Evolutionary conservation across 2,329 filamentous ascomycete species (phyloP), one percentile per base, ranked within the genome.

Genomic region (Clarireedia homoeocarpa): DNA sequence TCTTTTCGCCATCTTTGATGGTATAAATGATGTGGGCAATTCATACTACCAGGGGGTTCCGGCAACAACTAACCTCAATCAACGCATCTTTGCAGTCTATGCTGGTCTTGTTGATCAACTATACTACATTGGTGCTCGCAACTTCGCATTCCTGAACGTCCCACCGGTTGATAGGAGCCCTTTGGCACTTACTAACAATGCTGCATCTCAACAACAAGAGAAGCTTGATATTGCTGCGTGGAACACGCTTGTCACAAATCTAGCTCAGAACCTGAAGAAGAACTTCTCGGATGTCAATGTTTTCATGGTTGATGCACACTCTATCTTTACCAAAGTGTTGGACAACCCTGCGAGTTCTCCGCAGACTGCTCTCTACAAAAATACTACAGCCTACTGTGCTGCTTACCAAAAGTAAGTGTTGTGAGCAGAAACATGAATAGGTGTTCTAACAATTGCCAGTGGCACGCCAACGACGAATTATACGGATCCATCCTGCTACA

Each of bases 141-240:
- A 83, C 55, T 85, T 85, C 58, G 72, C 77, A 2, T 74, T 85
- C 53, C 59, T 86, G 30, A 82, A 76, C 52, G 81, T 84, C 0
- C 83, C 83, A 1, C 79, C 78, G 1, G 69, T 84, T 3, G 74
- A 85, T 55, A 73, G 77, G 9, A 75, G 75, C 40, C 81, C 81
- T 0, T 61, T 78, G 51, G 77, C 74, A 0, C 62, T 74, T 6
- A 70, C 65, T 1, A 72, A 77, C 55, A 73, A 71, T 5, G 59
- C 65, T 2, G 56, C 58, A 14, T 63, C 69, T 5, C 67, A 72
- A 20, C 67, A 65, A 5, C 50, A 61, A 2, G 70, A 75, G 62
- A 72, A 71, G 6, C 71, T 67, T 3, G 78, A 75, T 20, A 74
- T 84, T 55, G 65, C 65, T 4, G 72, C 73, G 23, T 85, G 77